Conservation (phyloP, 2,329 filamentous ascomycete species). For the Stagonosporopsis rhizophila region DNA sequence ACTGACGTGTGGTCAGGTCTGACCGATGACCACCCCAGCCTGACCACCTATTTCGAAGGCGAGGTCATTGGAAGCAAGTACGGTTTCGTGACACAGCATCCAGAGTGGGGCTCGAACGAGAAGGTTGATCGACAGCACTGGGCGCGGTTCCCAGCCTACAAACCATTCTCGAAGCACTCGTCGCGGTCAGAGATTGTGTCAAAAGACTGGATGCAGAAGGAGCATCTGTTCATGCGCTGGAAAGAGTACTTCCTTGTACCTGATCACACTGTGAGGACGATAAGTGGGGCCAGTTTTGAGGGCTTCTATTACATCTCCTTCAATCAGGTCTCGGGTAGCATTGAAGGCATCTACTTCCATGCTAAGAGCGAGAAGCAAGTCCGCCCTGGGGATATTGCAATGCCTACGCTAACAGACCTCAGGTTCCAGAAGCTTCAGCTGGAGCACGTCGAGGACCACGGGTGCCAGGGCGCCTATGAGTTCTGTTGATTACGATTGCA, state of each 20-base stretch:
- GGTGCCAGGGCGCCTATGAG: constrained; percentile 86
- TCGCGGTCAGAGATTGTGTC: constrained; percentile 65
- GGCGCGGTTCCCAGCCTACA: constrained; percentile 87
- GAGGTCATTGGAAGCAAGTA: constrained; percentile 97
- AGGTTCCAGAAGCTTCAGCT: constrained; percentile 94
- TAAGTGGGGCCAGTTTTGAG: constrained; percentile 94
- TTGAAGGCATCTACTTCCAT: constrained; percentile 97
- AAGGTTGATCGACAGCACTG: constrained; percentile 94
- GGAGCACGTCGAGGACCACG: constrained; percentile 83
- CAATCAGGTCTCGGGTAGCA: constrained; percentile 84
- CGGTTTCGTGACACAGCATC: constrained; percentile 88
- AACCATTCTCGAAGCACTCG: constrained; percentile 72
- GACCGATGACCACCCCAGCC: constrained; percentile 93
- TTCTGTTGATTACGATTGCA: constrained; percentile 70
- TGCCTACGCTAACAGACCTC: constrained; percentile 27
- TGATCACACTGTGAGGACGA: constrained; percentile 88
- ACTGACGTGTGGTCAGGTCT: constrained; percentile 66
- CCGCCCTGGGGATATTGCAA: not conserved
- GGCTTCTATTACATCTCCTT: constrained; percentile 99
- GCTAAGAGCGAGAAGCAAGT: constrained; percentile 95
- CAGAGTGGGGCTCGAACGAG: constrained; percentile 88
- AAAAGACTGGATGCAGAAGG: constrained; percentile 76
- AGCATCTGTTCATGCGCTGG: constrained; percentile 98
- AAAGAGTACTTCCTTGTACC: constrained; percentile 98
- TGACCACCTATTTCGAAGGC: constrained; percentile 97